These are phyloP conservation scores for Aspergillus eucalypticola DNA, from an alignment of 2,329 filamentous ascomycete species.

Conservation along the genomic window DNA sequence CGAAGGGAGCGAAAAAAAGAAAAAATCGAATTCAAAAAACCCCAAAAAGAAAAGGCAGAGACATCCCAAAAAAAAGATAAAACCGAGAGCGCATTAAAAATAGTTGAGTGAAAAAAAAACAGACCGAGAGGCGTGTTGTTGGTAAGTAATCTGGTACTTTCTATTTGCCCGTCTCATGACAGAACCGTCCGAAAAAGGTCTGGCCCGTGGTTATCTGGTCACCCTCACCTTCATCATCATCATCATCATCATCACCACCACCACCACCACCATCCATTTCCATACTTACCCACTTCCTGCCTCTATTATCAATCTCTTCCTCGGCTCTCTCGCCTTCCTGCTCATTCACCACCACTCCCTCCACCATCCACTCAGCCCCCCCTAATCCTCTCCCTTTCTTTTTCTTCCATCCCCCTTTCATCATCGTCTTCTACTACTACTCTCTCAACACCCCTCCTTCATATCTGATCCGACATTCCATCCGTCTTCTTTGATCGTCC, in stretches of 20 bases:
- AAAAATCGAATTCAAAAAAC: neutral
- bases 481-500: slow-evolving; percentile 18
- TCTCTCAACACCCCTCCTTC: slow-evolving; percentile 16
- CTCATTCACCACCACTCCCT: neutral
- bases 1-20: neutral
- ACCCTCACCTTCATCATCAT: slow-evolving; percentile 13
- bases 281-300: slow-evolving; percentile 11
- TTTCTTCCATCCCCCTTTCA: neutral
- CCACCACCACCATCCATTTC: slow-evolving; percentile 8
- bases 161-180: slow-evolving; percentile 5
- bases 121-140: slow-evolving; percentile 5
- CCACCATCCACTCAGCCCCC: neutral
- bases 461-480: slow-evolving; percentile 27
- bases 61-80: neutral
- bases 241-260: slow-evolving; percentile 3
- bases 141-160: slow-evolving; percentile 10
- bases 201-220: slow-evolving; percentile 7
- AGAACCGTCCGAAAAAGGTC: slow-evolving; percentile 1
- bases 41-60: neutral
- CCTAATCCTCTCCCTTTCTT: neutral
- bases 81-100: neutral
- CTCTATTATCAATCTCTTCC: slow-evolving; percentile 3
- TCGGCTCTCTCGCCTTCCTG: slow-evolving; percentile 9
- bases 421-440: neutral
- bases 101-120: neutral